A percentile compares a stretch with the other conserved stretches of the same genome.
These are phyloP conservation scores for Achaetomium macrosporum DNA, from an alignment of 2,329 filamentous ascomycete species.

Conservation along the genomic window DNA sequence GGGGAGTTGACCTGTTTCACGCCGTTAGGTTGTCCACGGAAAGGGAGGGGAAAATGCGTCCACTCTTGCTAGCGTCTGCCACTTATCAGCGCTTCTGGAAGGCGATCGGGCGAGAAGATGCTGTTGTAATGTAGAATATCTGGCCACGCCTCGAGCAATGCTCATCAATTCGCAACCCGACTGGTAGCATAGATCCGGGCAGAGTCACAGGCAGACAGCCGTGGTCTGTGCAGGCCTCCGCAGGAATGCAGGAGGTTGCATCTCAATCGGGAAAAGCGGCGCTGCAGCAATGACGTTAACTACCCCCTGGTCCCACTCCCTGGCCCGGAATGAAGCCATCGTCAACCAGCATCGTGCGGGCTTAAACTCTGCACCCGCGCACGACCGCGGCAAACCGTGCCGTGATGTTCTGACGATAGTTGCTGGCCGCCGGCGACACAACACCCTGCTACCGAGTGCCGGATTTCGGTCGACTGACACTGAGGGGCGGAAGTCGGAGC, in stretches of 20 bases:
- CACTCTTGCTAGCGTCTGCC: neutral
- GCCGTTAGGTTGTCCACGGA: neutral
- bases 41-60: neutral
- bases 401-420: neutral
- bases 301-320: neutral
- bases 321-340: constrained; percentile 13
- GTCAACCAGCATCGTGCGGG: neutral
- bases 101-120: too few relatives aligned
- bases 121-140: neutral
- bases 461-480: neutral
- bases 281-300: constrained; percentile 25
- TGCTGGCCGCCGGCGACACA: neutral
- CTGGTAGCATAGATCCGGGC: too few relatives aligned
- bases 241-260: neutral
- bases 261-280: constrained; percentile 14
- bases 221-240: neutral
- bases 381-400: constrained; percentile 3
- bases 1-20: neutral
- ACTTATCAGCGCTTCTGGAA: too few relatives aligned
- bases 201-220: neutral
- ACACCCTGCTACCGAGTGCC: neutral
- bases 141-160: neutral
- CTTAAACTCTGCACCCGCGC: neutral
- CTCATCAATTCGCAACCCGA: neutral
- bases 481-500: too few relatives aligned